phyloP scores from a whole-genome alignment of 2,329 filamentous ascomycete species.

The Beauveria varroae region DNA sequence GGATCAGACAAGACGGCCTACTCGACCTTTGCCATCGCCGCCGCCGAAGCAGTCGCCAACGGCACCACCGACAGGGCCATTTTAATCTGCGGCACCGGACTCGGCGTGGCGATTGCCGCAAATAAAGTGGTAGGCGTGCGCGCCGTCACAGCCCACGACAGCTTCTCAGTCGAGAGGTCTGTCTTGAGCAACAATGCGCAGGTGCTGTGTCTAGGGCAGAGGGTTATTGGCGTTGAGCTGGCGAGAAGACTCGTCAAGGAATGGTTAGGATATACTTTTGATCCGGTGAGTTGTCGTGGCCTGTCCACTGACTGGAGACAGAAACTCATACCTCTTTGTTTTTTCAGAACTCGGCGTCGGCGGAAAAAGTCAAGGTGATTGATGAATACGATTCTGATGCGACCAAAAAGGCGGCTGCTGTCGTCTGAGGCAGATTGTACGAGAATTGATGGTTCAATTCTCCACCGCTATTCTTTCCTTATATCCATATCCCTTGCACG shows the following conservation, averaged over 20 bases:
- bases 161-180: constrained; percentile 73
- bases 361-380: not conserved
- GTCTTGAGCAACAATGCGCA: constrained; percentile 81
- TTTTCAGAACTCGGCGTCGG: not conserved
- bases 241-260: constrained; percentile 70
- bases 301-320: not conserved
- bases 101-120: constrained; percentile 81
- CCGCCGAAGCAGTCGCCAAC: constrained; percentile 53
- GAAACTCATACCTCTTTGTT: not conserved
- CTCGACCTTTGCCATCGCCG: constrained; percentile 67
- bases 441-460: too few relatives aligned
- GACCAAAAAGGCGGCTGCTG: not conserved
- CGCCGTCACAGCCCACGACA: constrained; percentile 81
- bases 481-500: not conserved
- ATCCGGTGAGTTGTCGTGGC: constrained; percentile 32
- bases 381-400: not conserved
- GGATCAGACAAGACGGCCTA: constrained; percentile 70
- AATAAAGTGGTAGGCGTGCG: constrained; percentile 81
- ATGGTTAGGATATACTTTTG: constrained; percentile 77
- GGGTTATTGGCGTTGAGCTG: constrained; percentile 74
- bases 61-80: constrained; percentile 69
- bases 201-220: constrained; percentile 78
- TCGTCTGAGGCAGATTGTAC: not conserved
- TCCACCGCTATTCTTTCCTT: too few relatives aligned
- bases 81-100: constrained; percentile 76